These are phyloP conservation scores for Helotiales sp. DNA, from an alignment of 2,329 filamentous ascomycete species.

Conservation along the genomic window DNA sequence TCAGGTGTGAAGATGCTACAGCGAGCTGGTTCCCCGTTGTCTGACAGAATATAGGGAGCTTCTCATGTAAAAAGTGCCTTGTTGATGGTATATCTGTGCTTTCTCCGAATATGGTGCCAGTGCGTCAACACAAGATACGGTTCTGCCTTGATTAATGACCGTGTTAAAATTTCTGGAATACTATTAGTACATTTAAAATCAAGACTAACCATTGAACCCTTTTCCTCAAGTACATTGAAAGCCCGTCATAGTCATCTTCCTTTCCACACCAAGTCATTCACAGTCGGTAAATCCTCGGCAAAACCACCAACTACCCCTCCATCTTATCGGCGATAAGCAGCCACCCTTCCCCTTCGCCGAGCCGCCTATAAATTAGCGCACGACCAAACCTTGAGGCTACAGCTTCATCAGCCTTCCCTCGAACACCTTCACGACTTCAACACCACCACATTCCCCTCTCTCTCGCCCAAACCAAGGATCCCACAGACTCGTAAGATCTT, in stretches of 20 bases:
- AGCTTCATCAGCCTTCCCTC: not conserved
- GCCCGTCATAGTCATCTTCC: not conserved
- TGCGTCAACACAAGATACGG: too few relatives aligned
- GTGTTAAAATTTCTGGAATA: too few relatives aligned
- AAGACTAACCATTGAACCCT: too few relatives aligned
- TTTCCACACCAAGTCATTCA: not conserved
- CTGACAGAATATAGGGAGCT: too few relatives aligned
- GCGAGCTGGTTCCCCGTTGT: too few relatives aligned
- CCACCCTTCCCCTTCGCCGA: not conserved
- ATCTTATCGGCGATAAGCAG: constrained; percentile 1
- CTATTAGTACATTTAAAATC: too few relatives aligned
- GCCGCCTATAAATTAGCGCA: not conserved
- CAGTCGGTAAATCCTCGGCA: not conserved
- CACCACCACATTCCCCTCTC: not conserved
- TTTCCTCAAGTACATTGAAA: too few relatives aligned
- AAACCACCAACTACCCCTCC: not conserved
- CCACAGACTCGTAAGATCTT: not conserved
- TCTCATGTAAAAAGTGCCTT: too few relatives aligned
- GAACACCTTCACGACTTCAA: not conserved
- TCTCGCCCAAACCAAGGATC: not conserved
- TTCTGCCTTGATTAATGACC: too few relatives aligned
- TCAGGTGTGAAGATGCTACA: too few relatives aligned
- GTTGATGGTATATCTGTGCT: too few relatives aligned
- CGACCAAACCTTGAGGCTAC: constrained; percentile 5
- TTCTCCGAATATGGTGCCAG: too few relatives aligned